Evolutionary conservation across 768 basidiomycete species (phyloP), one percentile per base, ranked within the genome.

Genomic region (Russula brevipes): DNA sequence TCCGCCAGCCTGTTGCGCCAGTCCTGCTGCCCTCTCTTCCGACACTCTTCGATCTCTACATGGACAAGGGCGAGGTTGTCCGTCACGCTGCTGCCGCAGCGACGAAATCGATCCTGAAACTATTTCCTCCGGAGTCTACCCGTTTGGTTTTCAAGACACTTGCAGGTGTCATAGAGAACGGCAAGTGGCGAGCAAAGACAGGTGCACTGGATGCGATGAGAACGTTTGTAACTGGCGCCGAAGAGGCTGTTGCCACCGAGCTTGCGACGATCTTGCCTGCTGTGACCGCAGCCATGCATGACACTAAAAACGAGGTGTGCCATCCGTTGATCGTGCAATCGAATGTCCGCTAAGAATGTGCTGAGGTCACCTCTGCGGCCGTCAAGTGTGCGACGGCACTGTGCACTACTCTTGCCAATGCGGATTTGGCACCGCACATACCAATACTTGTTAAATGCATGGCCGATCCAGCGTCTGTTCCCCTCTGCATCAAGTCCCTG

Each of bases 141-240:
- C 78, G 83, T 35, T 69, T 82, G 58, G 83, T 88, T 7, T 91
- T 90, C 68, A 79, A 84, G 46, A 75, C 79, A 31, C 80, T 98
- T 33, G 88, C 88, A 70, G 79, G 79, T 35, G 83, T 95, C 64
- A 73, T 98, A 30, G 88, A 92, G 59, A 81, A 81, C 54, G 92
- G 91, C 51, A 96, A 97, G 76, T 98, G 96, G 96, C 83, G 87
- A 67, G 85, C 88, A 61, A 98, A 98, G 79, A 88, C 97, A n/a
- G 94, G 90, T 16, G 91, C 87, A 7, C 77, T 98, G 38, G 94
- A 97, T 68, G 85, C 93, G 2, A 82, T 98, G 72, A 91, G 86
- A 72, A 76, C 73, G 49, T 87, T 94, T 66, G 88, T 88, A 36
- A 78, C 78, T 47, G 78, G 83, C 16, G 88, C 89, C 56, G 82